Conservation (phyloP, 2,329 filamentous ascomycete genomes). For the Talaromyces pinophilus region DNA sequence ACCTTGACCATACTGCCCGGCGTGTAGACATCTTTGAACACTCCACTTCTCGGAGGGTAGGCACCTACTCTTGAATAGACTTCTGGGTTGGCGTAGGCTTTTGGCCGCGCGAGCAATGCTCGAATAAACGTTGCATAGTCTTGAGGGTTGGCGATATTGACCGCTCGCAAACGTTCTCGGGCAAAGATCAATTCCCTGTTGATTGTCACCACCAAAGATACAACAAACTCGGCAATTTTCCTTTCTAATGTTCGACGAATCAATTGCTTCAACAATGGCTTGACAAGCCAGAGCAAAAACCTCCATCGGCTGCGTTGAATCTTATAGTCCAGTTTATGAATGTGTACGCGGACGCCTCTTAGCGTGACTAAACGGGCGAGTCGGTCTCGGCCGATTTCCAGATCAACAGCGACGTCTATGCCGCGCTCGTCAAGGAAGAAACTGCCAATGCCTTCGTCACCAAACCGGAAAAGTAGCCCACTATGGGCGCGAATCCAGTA, state of each 20-base stretch:
- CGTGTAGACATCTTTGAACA: constrained; percentile 83
- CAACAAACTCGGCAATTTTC: constrained; percentile 72
- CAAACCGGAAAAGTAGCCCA: constrained; percentile 67
- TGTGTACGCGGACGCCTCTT: constrained; percentile 71
- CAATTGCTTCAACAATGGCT: constrained; percentile 78
- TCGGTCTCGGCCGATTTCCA: constrained; percentile 76
- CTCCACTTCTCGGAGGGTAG: constrained; percentile 58
- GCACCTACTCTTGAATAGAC: constrained; percentile 73
- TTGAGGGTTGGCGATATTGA: constrained; percentile 76
- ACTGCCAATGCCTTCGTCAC: constrained; percentile 80
- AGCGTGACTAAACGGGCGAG: constrained; percentile 81
- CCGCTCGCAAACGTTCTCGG: constrained; percentile 80
- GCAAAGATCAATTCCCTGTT: constrained; percentile 88
- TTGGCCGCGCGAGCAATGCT: constrained; percentile 75
- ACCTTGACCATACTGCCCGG: constrained; percentile 85
- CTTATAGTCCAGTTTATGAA: constrained; percentile 83
- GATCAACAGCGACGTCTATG: constrained; percentile 79
- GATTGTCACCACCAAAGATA: constrained; percentile 66
- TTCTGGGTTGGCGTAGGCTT: constrained; percentile 72
- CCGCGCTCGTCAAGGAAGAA: constrained; percentile 84
- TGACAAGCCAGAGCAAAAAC: constrained; percentile 78
- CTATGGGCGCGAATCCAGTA: constrained; percentile 84
- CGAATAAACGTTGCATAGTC: constrained; percentile 80
- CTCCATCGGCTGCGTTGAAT: constrained; percentile 70
- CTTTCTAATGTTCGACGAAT: constrained; percentile 76